Evolutionary conservation across 2,329 filamentous ascomycete genomes (phyloP).

Genomic region (Ascochyta lentis): DNA sequence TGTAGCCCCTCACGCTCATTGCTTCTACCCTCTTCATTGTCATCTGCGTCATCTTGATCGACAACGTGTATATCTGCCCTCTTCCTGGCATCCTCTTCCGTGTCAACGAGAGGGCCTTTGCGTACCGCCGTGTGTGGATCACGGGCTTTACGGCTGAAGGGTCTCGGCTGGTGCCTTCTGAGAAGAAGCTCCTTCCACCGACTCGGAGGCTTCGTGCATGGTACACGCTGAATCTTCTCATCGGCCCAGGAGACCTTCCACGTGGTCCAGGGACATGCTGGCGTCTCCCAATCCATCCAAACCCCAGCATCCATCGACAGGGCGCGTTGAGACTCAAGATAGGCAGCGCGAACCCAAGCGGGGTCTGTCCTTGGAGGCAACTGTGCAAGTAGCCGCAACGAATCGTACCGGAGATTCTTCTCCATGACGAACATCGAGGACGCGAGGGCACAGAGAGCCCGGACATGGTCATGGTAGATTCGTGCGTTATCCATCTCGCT

Average conservation of each 20-base stretch:
- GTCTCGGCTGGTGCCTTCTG: not conserved
- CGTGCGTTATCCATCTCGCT: not conserved
- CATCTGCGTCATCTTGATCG: not conserved
- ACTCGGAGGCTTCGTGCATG: not conserved
- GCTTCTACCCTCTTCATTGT: not conserved
- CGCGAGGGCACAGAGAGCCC: not conserved
- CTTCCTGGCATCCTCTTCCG: not conserved
- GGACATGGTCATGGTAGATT: not conserved
- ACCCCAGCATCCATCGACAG: not conserved
- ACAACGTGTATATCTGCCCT: not conserved
- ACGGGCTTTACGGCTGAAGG: not conserved
- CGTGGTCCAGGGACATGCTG: not conserved
- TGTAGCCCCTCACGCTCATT: not conserved
- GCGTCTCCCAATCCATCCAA: not conserved
- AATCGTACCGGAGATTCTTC: not conserved
- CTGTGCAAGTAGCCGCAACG: not conserved
- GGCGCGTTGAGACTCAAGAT: not conserved
- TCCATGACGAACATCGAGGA: not conserved
- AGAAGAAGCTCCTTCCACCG: not conserved
- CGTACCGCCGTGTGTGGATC: not conserved
- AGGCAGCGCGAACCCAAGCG: not conserved
- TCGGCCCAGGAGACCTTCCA: not conserved
- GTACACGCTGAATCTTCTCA: not conserved
- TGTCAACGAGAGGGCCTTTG: not conserved
- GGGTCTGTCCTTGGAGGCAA: not conserved